Base-by-base conservation (phyloP, 164 flowering plant species). In the Tetrastigma voinierianum region DNA sequence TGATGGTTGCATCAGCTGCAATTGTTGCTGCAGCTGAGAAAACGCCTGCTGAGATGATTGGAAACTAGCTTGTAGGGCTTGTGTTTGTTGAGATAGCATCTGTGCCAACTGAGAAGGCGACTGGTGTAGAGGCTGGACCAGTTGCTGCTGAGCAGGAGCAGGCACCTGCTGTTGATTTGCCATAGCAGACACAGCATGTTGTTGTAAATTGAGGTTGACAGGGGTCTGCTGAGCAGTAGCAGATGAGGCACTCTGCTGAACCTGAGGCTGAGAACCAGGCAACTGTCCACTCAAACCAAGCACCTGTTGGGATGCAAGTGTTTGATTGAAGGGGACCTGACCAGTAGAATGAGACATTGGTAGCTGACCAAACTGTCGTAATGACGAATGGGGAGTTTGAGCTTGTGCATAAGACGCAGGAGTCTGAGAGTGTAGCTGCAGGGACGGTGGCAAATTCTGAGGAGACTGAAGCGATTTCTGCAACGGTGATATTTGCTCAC, bases 21-120 rank as follows among this genome's bases (percentile, higher is more conserved):
- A 59, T 62, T 92, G 97, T 67, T 95, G 99, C 65, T 95, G 99
- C 75, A 93, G 81, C 81, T 95, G 98, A 67, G 96, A 81, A 71
- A 92, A 87, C 24, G 91, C 90, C 69, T 90, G 99, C 73, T 88
- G 94, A 40, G 96, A 89, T 18, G 99, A 90, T 59, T 90, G 98
- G 75, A 83, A 88, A 61, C 84, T 88, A 18, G 96, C 93, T 70
- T 89, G 98, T 46, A 90, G 78, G 71, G 84, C 68, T 67, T 89
- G 98, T 11, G 85, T 86, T 75, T 92, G 98, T 76, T 95, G 96
- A 25, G 92, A 82, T 40, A 88, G 68, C 79, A 84, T 78, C 81
- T 86, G 91, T 56, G 94, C 94, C 58, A 91, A 78, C 74, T 84
- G 92, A 65, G 94, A 84, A 51, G 95, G 87, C 19, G 96, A 77